These are phyloP conservation scores for Inga leiocalycina DNA, from an alignment of 306 rosid genomes.

Conservation along the genomic window DNA sequence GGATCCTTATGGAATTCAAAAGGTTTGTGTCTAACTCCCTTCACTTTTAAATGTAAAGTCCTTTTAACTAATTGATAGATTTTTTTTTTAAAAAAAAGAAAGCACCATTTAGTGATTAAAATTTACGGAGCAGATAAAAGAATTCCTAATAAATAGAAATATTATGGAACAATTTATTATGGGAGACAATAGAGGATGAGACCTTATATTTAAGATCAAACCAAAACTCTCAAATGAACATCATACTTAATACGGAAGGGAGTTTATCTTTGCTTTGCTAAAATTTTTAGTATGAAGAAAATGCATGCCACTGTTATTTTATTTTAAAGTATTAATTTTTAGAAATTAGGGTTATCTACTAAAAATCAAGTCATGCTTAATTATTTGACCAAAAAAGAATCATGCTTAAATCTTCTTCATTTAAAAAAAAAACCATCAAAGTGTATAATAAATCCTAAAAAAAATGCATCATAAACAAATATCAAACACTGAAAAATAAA, in stretches of 20 bases:
- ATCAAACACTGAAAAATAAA: neutral
- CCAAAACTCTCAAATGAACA: too few species aligned
- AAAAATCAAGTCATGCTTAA: neutral
- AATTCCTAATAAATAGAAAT: too few species aligned
- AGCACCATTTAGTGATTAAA: too few species aligned
- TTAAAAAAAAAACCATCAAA: neutral
- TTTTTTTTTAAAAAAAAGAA: too few species aligned
- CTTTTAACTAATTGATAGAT: too few species aligned
- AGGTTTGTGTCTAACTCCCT: too few species aligned
- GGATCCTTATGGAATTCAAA: neutral
- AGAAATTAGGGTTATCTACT: neutral
- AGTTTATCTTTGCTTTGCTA: too few species aligned
- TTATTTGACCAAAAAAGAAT: neutral
- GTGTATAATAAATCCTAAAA: too few species aligned
- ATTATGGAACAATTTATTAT: too few species aligned
- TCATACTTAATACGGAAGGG: too few species aligned
- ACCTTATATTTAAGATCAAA: too few species aligned
- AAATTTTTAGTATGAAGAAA: neutral
- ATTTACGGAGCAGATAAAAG: neutral
- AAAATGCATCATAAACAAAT: neutral
- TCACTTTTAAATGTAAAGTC: too few species aligned
- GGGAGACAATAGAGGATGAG: neutral
- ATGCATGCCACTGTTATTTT: neutral
- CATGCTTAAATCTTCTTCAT: neutral
- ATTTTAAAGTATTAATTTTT: neutral